Base-by-base conservation (phyloP, 208 protist species). In the Trypanosoma boissoni region DNA sequence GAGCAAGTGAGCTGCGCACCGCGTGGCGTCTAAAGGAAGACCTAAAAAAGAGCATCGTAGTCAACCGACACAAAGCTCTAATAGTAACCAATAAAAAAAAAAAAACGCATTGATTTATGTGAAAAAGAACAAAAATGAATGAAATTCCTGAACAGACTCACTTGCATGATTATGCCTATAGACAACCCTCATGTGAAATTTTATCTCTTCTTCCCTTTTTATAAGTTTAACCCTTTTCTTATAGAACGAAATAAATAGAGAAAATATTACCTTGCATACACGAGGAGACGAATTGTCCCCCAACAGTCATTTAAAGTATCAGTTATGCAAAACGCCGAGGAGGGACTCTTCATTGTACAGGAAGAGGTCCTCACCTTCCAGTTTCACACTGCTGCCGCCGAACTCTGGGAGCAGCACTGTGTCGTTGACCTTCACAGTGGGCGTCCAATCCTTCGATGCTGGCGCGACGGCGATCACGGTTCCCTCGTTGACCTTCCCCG, bases 281-380 rank as follows among this genome's bases (percentile, higher is more conserved):
- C 34, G 34, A 39, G 12, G 34, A 39, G 8, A 16, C 6, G 8
- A 39, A 39, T 16, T 39, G 12, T 12, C 8, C 12, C 34, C 6
- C 34, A 39, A 6, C 34, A 12, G 34, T 39, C 8, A 39, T 16
- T 16, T 16, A 16, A 6, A 16, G 37, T 21, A 37, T 83, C 83
- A 92, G 27, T 79, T 69, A 37, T 58, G 62, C 56, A 96, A 65
- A 51, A 96, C 86, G 58, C 91, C 91, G 26, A 96, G 86, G 50
- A 96, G 83, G 60, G 69, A 69, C 66, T 72, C 72, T 75, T 96
- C 88, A 42, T 94, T 79, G 75, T 94, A 94, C 68, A 96, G 84
- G 74, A 89, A 89, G 73, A 96, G 80, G 76, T 94, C 91, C 80
- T 94, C 87, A 27, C 87, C 88, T n/a, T 95, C 91, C 44, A 96